phyloP scores from a whole-genome alignment of 768 basidiomycete genomes.

The Lyophyllum decastes region DNA sequence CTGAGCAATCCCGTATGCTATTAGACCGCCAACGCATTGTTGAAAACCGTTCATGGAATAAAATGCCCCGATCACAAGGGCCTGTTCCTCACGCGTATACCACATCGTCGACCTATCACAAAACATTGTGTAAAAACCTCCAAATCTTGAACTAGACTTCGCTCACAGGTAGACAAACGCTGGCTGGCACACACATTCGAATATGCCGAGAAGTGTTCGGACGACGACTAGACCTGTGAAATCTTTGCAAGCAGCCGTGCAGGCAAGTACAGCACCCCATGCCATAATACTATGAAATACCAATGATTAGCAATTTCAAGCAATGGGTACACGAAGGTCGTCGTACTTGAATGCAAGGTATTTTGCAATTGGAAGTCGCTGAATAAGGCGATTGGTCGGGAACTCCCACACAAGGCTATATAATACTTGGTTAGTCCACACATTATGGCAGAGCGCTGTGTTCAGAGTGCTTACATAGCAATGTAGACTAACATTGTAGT shows the following conservation, averaged over 20 bases:
- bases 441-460: neutral
- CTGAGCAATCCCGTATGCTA: slow-evolving; percentile 52
- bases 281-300: slow-evolving; percentile 28
- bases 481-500: slow-evolving; percentile 33
- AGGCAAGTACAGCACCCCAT: slow-evolving; percentile 50
- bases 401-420: slow-evolving; percentile 43
- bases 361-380: slow-evolving; percentile 51
- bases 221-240: slow-evolving; percentile 46
- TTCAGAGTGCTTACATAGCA: slow-evolving; percentile 30
- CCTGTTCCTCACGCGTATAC: slow-evolving; percentile 53
- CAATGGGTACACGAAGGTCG: neutral
- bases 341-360: slow-evolving; percentile 45
- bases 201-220: slow-evolving; percentile 47
- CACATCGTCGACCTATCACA: slow-evolving; percentile 47
- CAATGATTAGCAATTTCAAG: neutral
- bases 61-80: slow-evolving; percentile 44
- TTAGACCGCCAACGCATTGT: slow-evolving; percentile 48
- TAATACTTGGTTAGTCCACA: neutral
- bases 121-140: neutral
- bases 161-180: slow-evolving; percentile 45
- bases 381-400: slow-evolving; percentile 49
- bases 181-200: slow-evolving; percentile 50
- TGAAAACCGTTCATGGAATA: slow-evolving; percentile 51
- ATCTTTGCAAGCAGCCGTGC: slow-evolving; percentile 48
- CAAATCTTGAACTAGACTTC: neutral